These are phyloP conservation scores for Apiotrichum veenhuisii DNA, from an alignment of 1,284 basidiomycete species.

Conservation along the genomic window DNA sequence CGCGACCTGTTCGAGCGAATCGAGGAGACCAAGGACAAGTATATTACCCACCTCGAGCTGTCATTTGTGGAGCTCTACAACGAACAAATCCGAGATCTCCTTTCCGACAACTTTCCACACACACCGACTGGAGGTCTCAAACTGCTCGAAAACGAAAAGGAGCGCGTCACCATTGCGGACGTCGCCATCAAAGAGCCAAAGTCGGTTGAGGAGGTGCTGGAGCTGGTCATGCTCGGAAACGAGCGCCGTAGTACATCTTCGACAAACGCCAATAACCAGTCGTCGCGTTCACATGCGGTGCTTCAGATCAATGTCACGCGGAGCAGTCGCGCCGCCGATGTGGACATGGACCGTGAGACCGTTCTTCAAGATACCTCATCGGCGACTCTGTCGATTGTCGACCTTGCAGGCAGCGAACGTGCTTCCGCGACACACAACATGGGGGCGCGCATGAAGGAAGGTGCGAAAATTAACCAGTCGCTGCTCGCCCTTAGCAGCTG, in stretches of 20 bases:
- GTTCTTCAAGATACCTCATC: conserved; percentile 62
- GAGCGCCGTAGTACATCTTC: conserved; percentile 80
- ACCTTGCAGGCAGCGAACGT: conserved; percentile 90
- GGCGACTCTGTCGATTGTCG: conserved; percentile 91
- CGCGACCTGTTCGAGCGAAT: conserved; percentile 87
- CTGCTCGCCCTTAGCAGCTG: conserved; percentile 91
- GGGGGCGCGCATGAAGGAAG: conserved; percentile 96
- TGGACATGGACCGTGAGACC: conserved; percentile 38
- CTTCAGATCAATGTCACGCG: conserved; percentile 88
- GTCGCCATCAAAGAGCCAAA: conserved; percentile 73
- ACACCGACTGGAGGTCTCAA: conserved; percentile 74
- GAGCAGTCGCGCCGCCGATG: conserved; percentile 55
- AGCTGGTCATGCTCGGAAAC: conserved; percentile 84
- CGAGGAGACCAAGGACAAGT: conserved; percentile 73
- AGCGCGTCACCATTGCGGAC: conserved; percentile 73
- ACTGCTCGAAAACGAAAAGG: conserved; percentile 83
- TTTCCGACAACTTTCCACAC: conserved; percentile 62
- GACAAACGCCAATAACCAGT: conserved; percentile 90
- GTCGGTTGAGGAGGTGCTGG: conserved; percentile 84
- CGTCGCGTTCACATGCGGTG: conserved; percentile 92
- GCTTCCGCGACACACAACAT: conserved; percentile 92
- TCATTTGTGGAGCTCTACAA: conserved; percentile 98
- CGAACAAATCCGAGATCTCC: conserved; percentile 93
- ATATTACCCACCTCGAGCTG: conserved; percentile 77
- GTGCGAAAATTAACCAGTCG: conserved; percentile 96